phyloP scores from a whole-genome alignment of 2,329 filamentous ascomycete species.

The Sporothrix inflata region DNA sequence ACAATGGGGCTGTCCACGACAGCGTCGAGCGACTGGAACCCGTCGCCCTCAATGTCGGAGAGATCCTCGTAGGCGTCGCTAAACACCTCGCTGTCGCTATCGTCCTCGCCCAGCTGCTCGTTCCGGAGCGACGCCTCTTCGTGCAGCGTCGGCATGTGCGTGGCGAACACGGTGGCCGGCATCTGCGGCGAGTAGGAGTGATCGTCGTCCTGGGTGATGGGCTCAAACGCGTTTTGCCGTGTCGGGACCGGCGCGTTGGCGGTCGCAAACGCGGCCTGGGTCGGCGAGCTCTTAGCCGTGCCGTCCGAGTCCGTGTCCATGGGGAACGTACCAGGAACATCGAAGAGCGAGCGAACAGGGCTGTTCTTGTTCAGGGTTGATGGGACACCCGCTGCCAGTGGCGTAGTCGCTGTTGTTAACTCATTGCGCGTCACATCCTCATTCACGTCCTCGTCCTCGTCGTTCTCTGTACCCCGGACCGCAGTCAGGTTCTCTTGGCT shows the following conservation, averaged over 20 bases:
- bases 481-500: constrained; percentile 39
- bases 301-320: constrained; percentile 42
- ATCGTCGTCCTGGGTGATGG: constrained; percentile 34
- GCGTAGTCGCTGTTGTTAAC: background rate
- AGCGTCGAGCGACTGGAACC: constrained; percentile 74
- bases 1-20: constrained; percentile 64
- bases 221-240: constrained; percentile 35
- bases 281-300: constrained; percentile 23
- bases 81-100: constrained; percentile 58
- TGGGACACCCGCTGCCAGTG: no score
- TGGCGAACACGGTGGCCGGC: constrained; percentile 35
- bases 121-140: constrained; percentile 39
- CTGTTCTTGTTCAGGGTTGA: background rate
- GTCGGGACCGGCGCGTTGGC: constrained; percentile 10
- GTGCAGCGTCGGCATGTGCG: constrained; percentile 37
- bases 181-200: constrained; percentile 31
- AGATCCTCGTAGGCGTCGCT: constrained; percentile 78
- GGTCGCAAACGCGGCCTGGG: background rate
- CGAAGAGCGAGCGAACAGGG: constrained; percentile 42
- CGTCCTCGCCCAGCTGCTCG: constrained; percentile 27
- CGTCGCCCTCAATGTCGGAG: constrained; percentile 65
- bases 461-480: constrained; percentile 7
- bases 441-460: background rate
- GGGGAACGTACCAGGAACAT: constrained; percentile 65
- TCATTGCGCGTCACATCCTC: background rate